Evolutionary conservation across 2,329 filamentous ascomycete genomes (phyloP).

Genomic region (Colletotrichum incanum): DNA sequence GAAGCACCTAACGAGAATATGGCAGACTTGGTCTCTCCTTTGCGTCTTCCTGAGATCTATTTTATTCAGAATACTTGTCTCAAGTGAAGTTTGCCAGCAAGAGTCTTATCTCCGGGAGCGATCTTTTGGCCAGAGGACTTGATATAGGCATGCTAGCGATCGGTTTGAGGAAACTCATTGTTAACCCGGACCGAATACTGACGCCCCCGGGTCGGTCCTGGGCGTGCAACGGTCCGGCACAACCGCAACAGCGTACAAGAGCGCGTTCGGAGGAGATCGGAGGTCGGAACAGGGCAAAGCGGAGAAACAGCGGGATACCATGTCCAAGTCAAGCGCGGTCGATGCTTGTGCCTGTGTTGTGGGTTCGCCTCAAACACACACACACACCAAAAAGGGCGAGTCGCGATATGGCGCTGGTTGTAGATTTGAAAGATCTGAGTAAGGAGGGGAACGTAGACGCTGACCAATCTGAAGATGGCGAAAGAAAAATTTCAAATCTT

Average conservation of each 20-base stretch:
- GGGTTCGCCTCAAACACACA: neutral
- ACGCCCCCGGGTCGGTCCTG: too few relatives aligned
- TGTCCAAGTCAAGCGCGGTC: neutral
- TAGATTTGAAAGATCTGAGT: conserved; percentile 38
- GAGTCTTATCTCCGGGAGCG: too few relatives aligned
- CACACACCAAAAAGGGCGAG: neutral
- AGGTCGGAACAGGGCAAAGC: neutral
- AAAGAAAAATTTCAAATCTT: conserved; percentile 6
- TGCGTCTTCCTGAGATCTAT: too few relatives aligned
- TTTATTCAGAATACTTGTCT: too few relatives aligned
- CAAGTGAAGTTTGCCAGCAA: too few relatives aligned
- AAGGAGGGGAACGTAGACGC: conserved; percentile 2
- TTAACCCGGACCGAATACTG: neutral
- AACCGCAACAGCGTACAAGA: neutral
- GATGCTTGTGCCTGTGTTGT: neutral
- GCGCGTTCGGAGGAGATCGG: neutral
- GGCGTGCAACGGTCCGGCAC: neutral
- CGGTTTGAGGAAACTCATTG: neutral
- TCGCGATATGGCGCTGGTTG: neutral
- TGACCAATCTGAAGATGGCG: conserved; percentile 24
- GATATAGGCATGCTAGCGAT: too few relatives aligned
- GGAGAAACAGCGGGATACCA: neutral
- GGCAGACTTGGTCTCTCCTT: too few relatives aligned
- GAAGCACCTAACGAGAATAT: too few relatives aligned
- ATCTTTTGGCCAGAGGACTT: too few relatives aligned